These are phyloP conservation scores for Phialophora chinensis DNA, from an alignment of 2,329 filamentous ascomycete genomes.

Conservation along the genomic window DNA sequence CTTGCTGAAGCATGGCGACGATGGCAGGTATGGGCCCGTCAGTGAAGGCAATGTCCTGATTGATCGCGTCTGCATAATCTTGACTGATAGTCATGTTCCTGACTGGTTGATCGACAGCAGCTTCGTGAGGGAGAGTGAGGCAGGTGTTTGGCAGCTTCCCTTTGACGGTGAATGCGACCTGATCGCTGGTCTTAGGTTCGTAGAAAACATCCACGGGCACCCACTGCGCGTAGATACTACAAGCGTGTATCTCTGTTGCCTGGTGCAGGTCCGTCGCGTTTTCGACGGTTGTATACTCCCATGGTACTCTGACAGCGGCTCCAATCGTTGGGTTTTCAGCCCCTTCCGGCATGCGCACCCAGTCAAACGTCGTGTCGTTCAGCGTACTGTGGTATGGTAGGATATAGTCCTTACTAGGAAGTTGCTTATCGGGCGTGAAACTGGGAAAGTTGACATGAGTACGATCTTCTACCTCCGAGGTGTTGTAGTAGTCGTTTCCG, in stretches of 20 bases:
- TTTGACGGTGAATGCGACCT: conserved; percentile 26
- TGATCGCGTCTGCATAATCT: conserved; percentile 30
- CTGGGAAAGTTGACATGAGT: conserved; percentile 29
- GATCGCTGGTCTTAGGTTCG: conserved; percentile 25
- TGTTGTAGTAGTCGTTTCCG: conserved; percentile 22
- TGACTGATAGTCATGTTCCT: conserved; percentile 30
- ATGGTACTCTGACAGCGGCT: conserved; percentile 24
- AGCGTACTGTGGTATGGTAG: conserved; percentile 27
- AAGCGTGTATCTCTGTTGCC: conserved; percentile 31
- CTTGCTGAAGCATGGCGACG: conserved; percentile 24
- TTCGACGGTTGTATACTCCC: conserved; percentile 9
- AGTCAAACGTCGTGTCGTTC: conserved; percentile 28
- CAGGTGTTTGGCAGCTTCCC: conserved; percentile 21
- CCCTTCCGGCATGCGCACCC: conserved; percentile 30
- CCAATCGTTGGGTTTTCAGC: conserved; percentile 29
- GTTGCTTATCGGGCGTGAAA: conserved; percentile 23
- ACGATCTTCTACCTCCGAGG: conserved; percentile 21
- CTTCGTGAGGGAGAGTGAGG: conserved; percentile 15
- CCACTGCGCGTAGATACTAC: conserved; percentile 37
- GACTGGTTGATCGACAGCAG: conserved; percentile 6
- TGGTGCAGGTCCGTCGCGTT: conserved; percentile 16
- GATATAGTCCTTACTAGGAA: conserved; percentile 26
- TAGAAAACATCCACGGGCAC: conserved; percentile 31
- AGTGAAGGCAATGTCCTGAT: conserved; percentile 29
- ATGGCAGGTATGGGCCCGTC: conserved; percentile 16